Evolutionary conservation across 1,139 yeast genomes (phyloP).

Genomic region (Schizosaccharomyces versatilis): DNA sequence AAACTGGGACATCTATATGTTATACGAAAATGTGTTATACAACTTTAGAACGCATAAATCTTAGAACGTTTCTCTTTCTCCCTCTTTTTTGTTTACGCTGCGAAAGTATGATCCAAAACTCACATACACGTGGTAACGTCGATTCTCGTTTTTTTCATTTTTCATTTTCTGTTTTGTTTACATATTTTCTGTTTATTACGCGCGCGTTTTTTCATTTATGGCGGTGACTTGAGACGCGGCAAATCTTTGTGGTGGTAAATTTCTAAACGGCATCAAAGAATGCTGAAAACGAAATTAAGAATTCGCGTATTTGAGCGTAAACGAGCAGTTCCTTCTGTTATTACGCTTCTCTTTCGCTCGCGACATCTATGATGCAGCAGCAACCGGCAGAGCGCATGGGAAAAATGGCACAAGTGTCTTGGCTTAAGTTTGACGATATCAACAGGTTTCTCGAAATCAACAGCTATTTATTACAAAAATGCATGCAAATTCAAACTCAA

Average conservation of each 20-base stretch:
- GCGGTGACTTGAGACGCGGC: neutral
- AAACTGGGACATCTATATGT: neutral
- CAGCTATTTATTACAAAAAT: neutral
- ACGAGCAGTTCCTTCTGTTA: neutral
- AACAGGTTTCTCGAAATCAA: neutral
- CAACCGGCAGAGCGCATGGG: neutral
- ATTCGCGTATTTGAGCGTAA: neutral
- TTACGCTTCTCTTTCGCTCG: neutral
- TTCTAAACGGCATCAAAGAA: neutral
- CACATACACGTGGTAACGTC: neutral
- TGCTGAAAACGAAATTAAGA: neutral
- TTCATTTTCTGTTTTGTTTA: neutral
- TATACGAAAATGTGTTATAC: neutral
- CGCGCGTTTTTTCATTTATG: no score
- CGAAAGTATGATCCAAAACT: neutral
- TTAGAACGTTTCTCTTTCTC: neutral
- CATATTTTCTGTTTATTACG: neutral
- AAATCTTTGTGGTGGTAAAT: neutral
- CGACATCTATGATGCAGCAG: neutral
- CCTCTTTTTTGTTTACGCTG: neutral
- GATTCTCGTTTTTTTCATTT: neutral
- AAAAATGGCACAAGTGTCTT: neutral
- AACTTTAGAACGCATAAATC: neutral
- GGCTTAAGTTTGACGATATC: neutral
- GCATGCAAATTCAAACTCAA: neutral